A percentile compares a stretch with the other conserved stretches of the same genome.
These are phyloP conservation scores for Raffaelea albimanens DNA, from an alignment of 2,329 filamentous ascomycete genomes.

Conservation along the genomic window DNA sequence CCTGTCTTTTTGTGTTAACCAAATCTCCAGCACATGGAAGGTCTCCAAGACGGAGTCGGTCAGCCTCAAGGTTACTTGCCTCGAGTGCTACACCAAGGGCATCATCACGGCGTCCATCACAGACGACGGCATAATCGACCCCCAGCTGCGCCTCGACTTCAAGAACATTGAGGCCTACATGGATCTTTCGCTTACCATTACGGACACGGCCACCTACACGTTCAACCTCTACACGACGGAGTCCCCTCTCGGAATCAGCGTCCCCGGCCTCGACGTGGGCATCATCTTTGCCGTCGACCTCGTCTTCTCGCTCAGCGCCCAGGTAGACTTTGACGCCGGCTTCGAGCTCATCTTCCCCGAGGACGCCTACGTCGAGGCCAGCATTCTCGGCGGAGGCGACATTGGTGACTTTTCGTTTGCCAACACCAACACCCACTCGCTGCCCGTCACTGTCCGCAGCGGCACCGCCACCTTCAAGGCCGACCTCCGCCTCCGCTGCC, in stretches of 20 bases:
- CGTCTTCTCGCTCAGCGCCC: conserved; percentile 36
- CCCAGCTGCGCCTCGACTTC: conserved; percentile 35
- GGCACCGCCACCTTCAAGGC: conserved; percentile 38
- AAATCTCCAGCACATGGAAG: not conserved
- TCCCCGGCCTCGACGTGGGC: conserved; percentile 34
- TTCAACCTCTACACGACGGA: conserved; percentile 39
- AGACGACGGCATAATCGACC: conserved; percentile 20
- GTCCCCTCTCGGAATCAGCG: conserved; percentile 30
- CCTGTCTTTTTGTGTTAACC: not conserved
- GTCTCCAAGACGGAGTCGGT: conserved; percentile 11
- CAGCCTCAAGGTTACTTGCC: conserved; percentile 28
- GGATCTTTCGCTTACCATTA: conserved; percentile 35
- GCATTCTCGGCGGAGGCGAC: conserved; percentile 32
- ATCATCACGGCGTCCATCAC: conserved; percentile 32
- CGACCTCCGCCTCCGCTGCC: conserved; percentile 39
- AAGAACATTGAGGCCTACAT: conserved; percentile 41
- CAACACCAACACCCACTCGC: conserved; percentile 29
- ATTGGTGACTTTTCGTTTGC: conserved; percentile 36
- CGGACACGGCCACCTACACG: conserved; percentile 36
- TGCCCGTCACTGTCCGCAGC: conserved; percentile 34
- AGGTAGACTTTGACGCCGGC: conserved; percentile 41
- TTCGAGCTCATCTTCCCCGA: conserved; percentile 43
- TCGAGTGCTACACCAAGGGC: conserved; percentile 41
- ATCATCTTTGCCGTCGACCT: conserved; percentile 42
- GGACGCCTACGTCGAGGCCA: conserved; percentile 28